Evolutionary conservation across 225 moss, liverwort and hornwort genomes (phyloP).

Genomic region (Physcomitrium patens): DNA sequence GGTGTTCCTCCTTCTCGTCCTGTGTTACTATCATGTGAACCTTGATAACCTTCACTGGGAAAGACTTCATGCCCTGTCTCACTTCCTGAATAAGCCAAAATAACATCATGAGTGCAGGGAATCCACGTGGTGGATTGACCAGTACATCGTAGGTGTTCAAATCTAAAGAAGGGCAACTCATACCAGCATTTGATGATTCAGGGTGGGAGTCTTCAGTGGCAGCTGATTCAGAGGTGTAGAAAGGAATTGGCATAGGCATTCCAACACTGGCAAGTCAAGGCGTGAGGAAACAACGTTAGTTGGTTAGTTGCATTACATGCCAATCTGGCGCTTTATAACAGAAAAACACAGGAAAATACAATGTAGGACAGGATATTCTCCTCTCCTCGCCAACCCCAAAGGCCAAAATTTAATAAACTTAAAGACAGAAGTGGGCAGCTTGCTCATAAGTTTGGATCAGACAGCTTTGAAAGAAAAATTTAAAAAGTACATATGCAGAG

Average conservation of each 20-base stretch:
- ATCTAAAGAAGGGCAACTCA: neutral
- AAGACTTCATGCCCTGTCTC: constrained; percentile 60
- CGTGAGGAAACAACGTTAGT: constrained; percentile 21
- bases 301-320: no score
- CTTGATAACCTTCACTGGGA: constrained; percentile 33
- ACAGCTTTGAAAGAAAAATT: constrained; percentile 11
- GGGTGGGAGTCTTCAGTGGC: constrained; percentile 16
- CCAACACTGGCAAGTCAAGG: constrained; percentile 21
- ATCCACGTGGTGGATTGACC: neutral
- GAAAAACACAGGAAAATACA: neutral
- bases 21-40: constrained; percentile 30
- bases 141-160: neutral
- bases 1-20: constrained; percentile 12
- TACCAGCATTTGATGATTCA: constrained; percentile 39
- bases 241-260: constrained; percentile 42
- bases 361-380: neutral
- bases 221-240: constrained; percentile 34
- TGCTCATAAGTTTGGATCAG: constrained; percentile 18
- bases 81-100: constrained; percentile 23
- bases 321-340: constrained; percentile 6
- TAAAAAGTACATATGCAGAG: neutral
- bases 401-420: neutral
- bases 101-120: neutral
- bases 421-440: constrained; percentile 4
- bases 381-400: neutral